Evolutionary conservation across 164 flowering plant genomes (phyloP).

Genomic region (Vitis labrusca): DNA sequence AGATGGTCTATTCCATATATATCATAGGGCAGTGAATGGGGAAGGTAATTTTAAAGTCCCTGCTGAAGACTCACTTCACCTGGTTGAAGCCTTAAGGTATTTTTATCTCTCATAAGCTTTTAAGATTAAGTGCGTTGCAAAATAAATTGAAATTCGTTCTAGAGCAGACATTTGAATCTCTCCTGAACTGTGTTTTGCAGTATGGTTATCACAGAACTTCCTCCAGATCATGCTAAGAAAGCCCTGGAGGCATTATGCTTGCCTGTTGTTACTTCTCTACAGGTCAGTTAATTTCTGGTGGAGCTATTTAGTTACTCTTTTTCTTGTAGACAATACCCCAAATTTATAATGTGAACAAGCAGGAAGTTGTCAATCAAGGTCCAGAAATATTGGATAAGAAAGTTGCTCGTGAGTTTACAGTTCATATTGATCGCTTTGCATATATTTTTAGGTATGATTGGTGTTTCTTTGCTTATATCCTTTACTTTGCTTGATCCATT

Average conservation of each 20-base stretch:
- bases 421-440: constrained; percentile 92
- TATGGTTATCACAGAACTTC: constrained; percentile 93
- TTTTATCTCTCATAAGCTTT: not conserved
- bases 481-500: not conserved
- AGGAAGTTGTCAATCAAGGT: constrained; percentile 84
- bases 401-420: constrained; percentile 78
- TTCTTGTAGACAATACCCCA: not conserved
- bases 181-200: constrained; percentile 41
- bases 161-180: not conserved
- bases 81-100: constrained; percentile 97
- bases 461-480: not conserved
- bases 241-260: constrained; percentile 85
- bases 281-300: constrained; percentile 45
- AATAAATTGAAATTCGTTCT: not conserved
- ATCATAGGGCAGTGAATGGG: constrained; percentile 67
- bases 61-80: constrained; percentile 84
- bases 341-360: constrained; percentile 22
- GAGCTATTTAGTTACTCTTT: not conserved
- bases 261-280: constrained; percentile 78
- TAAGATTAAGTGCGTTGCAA: not conserved
- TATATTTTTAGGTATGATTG: constrained; percentile 73
- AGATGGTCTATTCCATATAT: constrained; percentile 87
- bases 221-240: constrained; percentile 83
- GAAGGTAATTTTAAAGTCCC: constrained; percentile 79
- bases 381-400: constrained; percentile 64